A percentile compares a stretch with the other conserved stretches of the same genome.
Conservation (phyloP, 2,329 filamentous ascomycete genomes). For the Penicillium sp. region DNA sequence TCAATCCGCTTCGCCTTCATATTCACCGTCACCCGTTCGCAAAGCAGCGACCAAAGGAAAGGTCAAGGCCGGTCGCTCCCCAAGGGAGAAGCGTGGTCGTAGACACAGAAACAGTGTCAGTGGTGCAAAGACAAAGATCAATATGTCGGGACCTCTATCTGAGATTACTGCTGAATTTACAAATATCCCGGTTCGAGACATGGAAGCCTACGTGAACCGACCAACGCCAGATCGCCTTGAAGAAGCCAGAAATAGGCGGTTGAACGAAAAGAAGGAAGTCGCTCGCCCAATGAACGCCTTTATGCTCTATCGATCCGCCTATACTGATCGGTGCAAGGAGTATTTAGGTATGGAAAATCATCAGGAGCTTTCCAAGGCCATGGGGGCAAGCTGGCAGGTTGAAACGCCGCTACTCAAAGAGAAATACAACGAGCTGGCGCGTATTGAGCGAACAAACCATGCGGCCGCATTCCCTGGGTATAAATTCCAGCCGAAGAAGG, state of each 20-base stretch:
- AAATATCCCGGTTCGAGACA: slow-evolving; percentile 71
- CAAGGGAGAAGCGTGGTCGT: slow-evolving; percentile 9
- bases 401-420: slow-evolving; percentile 75
- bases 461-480: slow-evolving; percentile 84
- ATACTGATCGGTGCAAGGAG: slow-evolving; percentile 81
- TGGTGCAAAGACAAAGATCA: slow-evolving; percentile 11
- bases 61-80: slow-evolving; percentile 10
- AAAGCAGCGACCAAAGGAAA: slow-evolving; percentile 7
- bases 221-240: slow-evolving; percentile 54
- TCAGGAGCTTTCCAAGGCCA: slow-evolving; percentile 86
- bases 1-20: slow-evolving; percentile 16
- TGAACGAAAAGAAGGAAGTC: slow-evolving; percentile 69
- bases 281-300: slow-evolving; percentile 97
- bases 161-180: slow-evolving; percentile 39
- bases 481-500: slow-evolving; percentile 88
- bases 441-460: slow-evolving; percentile 82
- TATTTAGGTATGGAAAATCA: slow-evolving; percentile 88
- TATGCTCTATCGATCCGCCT: slow-evolving; percentile 95
- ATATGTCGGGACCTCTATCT: slow-evolving; percentile 31
- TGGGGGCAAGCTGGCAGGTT: slow-evolving; percentile 81
- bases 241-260: slow-evolving; percentile 64
- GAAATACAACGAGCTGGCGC: slow-evolving; percentile 78
- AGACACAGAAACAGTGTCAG: slow-evolving; percentile 17
- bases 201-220: slow-evolving; percentile 78
- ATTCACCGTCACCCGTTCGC: slow-evolving; percentile 21